Evolutionary conservation across 306 rosid species (phyloP).

Genomic region (Quillaja saponaria): DNA sequence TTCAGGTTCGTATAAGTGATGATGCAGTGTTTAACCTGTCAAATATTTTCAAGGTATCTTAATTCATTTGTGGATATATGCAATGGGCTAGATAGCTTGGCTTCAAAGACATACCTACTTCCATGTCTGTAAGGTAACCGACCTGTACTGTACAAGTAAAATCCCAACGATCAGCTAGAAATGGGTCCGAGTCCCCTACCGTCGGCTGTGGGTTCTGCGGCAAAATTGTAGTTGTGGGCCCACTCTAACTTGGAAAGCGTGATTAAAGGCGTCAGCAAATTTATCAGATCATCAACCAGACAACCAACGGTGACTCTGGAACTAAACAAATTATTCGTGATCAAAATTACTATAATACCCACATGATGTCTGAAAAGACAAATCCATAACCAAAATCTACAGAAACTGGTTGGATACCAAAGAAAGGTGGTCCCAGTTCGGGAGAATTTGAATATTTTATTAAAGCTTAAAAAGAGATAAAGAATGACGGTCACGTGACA

Average conservation of each 20-base stretch:
- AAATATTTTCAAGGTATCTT: constrained; percentile 5
- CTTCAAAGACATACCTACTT: constrained; percentile 50
- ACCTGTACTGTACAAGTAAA: constrained; percentile 17
- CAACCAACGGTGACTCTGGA: constrained; percentile 23
- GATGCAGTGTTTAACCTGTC: background rate
- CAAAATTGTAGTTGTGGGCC: constrained; percentile 8
- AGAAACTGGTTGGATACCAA: constrained; percentile 16
- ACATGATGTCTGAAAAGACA: constrained; percentile 5
- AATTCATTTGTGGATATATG: constrained; percentile 13
- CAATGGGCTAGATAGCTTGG: constrained; percentile 50
- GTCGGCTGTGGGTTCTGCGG: background rate
- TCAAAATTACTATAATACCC: background rate
- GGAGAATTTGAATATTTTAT: no score
- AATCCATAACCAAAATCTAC: background rate
- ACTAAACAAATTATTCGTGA: background rate
- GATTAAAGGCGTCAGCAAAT: constrained; percentile 15
- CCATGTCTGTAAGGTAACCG: constrained; percentile 24
- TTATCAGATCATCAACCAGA: background rate
- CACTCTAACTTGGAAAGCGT: background rate
- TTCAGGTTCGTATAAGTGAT: background rate
- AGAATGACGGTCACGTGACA: no score
- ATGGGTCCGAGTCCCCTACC: background rate
- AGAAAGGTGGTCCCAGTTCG: background rate
- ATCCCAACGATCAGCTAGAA: constrained; percentile 14
- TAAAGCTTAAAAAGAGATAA: no score